These are phyloP conservation scores for Pythium scleroteichum DNA, from an alignment of 352 stramenopile genomes.

Conservation along the genomic window DNA sequence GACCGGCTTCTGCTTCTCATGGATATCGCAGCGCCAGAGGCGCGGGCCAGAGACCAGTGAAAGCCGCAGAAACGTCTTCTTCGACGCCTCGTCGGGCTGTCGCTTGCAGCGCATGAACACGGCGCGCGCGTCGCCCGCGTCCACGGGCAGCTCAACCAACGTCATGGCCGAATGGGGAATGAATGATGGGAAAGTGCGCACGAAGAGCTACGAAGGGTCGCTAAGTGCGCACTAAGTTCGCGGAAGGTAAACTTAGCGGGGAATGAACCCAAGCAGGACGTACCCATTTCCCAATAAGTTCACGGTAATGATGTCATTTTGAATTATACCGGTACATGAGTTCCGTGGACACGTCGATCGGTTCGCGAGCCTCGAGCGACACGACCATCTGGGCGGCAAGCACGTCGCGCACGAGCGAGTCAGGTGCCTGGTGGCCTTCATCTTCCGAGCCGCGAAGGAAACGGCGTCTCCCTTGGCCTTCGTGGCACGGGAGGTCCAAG, in stretches of 20 bases:
- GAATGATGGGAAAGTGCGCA: neutral
- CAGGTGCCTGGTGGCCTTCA: no score
- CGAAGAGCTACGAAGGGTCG: neutral
- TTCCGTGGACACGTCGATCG: no score
- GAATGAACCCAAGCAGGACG: neutral
- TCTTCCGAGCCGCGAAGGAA: no score
- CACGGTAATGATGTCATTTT: no score
- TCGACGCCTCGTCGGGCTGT: neutral
- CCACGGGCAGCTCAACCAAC: constrained; percentile 29
- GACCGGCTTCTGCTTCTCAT: constrained; percentile 37
- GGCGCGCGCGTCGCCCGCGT: neutral
- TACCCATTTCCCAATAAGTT: neutral
- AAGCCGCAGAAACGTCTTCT: constrained; percentile 26
- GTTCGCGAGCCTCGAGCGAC: no score
- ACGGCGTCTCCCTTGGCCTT: no score
- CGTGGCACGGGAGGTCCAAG: no score
- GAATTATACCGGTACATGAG: no score
- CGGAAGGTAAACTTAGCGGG: neutral
- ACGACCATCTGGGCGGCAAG: no score
- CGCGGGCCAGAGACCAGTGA: constrained; percentile 31
- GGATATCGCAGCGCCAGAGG: constrained; percentile 37
- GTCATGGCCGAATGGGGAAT: constrained; percentile 10
- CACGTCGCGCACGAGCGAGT: no score
- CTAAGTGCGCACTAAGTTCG: neutral
- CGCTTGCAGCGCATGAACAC: constrained; percentile 37